These are phyloP conservation scores for Ampelocalamus luodianensis DNA, from an alignment of 176 grass and related monocot genomes.

Conservation along the genomic window DNA sequence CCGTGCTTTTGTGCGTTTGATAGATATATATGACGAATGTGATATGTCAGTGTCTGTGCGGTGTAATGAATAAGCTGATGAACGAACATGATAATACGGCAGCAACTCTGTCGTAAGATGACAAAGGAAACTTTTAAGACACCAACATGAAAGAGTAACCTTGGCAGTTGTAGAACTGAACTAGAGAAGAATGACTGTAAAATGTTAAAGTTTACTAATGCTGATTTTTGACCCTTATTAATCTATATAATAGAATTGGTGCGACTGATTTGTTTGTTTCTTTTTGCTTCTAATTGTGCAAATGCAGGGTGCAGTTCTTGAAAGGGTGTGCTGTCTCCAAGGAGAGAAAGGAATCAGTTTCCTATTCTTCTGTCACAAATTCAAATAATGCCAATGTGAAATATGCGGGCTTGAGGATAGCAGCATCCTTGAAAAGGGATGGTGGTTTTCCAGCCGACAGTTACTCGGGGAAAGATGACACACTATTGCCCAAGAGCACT, in stretches of 20 bases:
- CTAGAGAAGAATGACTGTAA: neutral
- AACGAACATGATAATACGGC: neutral
- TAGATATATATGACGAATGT: neutral
- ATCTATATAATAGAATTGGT: neutral
- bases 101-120: slow-evolving; percentile 24
- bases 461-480: slow-evolving; percentile 26
- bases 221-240: neutral
- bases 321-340: slow-evolving; percentile 32
- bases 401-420: slow-evolving; percentile 24
- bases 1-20: neutral
- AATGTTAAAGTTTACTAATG: neutral
- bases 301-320: slow-evolving; percentile 40
- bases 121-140: neutral
- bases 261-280: neutral
- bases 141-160: neutral
- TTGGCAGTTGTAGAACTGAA: slow-evolving; percentile 7
- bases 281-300: neutral
- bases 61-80: neutral
- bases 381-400: slow-evolving; percentile 45
- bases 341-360: slow-evolving; percentile 28
- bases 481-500: slow-evolving; percentile 46
- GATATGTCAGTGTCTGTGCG: neutral
- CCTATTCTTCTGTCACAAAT: slow-evolving; percentile 6
- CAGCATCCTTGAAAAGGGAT: slow-evolving; percentile 52
- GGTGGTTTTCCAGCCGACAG: slow-evolving; percentile 7